Conservation (phyloP, 495 filamentous ascomycete genomes). For the Schizothecium vesticola region DNA sequence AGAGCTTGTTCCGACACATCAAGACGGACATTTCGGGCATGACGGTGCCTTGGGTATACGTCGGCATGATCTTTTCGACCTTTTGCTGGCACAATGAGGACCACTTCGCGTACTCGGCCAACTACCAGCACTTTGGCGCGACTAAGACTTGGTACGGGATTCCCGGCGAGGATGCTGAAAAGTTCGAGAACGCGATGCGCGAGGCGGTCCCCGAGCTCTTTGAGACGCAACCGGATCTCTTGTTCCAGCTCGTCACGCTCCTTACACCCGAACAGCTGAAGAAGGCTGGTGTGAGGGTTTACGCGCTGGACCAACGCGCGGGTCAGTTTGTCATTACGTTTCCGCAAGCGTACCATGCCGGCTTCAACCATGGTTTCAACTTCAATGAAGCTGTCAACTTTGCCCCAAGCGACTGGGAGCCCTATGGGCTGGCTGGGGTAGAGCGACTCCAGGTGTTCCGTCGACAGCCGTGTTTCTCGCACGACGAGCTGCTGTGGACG, state of each 20-base stretch:
- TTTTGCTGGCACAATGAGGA: conserved; percentile 99
- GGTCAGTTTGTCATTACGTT: conserved; percentile 96
- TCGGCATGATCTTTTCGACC: conserved; percentile 99
- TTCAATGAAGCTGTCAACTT: conserved; percentile 99
- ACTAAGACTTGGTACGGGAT: conserved; percentile 99
- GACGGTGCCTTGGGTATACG: conserved; percentile 99
- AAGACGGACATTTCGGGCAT: conserved; percentile 99
- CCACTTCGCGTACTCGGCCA: conserved; percentile 95
- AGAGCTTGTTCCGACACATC: conserved; percentile 93
- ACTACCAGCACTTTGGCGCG: conserved; percentile 97
- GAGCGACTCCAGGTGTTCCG: conserved; percentile 82
- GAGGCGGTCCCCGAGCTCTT: conserved; percentile 94
- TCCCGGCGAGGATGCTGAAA: conserved; percentile 84
- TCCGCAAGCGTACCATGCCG: conserved; percentile 85
- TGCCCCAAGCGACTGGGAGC: conserved; percentile 95
- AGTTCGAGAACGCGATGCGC: conserved; percentile 92
- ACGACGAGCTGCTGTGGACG: conserved; percentile 92
- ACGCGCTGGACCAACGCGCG: conserved; percentile 86
- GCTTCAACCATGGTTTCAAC: conserved; percentile 96
- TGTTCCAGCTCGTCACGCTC: conserved; percentile 95
- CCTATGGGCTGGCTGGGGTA: conserved; percentile 80
- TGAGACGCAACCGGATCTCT: conserved; percentile 90
- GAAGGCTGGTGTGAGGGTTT: conserved; percentile 90
- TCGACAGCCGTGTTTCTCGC: conserved; percentile 91
- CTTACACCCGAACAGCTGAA: conserved; percentile 91